phyloP scores from a whole-genome alignment of 805 yeast species.

The Starmera amethionina region DNA sequence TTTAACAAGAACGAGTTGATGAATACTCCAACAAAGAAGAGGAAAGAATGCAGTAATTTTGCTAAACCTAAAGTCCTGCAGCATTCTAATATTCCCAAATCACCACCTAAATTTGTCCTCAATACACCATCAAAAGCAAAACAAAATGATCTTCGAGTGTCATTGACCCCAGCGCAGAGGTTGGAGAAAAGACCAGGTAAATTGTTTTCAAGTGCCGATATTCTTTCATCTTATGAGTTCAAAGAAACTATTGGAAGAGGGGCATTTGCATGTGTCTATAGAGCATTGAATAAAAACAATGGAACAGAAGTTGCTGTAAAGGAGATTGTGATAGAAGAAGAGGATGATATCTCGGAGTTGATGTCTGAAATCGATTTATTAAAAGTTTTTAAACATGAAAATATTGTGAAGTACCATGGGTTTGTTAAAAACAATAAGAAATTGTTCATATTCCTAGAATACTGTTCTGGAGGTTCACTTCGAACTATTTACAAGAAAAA shows the following conservation, averaged over 20 bases:
- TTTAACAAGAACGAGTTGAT: conserved; percentile 5
- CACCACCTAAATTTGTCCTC: conserved; percentile 3
- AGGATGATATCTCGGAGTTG: conserved; percentile 52
- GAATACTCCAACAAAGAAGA: conserved; percentile 14
- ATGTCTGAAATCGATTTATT: conserved; percentile 64
- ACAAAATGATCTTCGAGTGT: conserved; percentile 6
- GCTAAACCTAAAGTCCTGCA: not conserved
- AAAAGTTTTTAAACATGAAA: conserved; percentile 72
- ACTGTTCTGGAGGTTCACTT: conserved; percentile 61
- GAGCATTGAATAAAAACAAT: conserved; percentile 58
- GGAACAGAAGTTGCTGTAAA: conserved; percentile 71
- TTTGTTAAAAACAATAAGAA: conserved; percentile 62
- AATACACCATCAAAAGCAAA: conserved; percentile 10
- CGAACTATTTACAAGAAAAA: conserved; percentile 27
- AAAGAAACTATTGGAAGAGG: conserved; percentile 75
- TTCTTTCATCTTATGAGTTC: conserved; percentile 34
- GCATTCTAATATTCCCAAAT: not conserved
- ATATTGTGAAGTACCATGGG: conserved; percentile 88
- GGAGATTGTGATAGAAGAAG: conserved; percentile 61
- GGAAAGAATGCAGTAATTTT: not conserved
- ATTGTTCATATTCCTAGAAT: conserved; percentile 70
- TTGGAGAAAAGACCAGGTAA: conserved; percentile 32
- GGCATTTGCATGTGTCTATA: conserved; percentile 82
- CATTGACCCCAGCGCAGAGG: conserved; percentile 41
- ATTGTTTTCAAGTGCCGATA: conserved; percentile 13